Evolutionary conservation across 106 monocot species (phyloP).

Genomic region (Phalaenopsis equestris): DNA sequence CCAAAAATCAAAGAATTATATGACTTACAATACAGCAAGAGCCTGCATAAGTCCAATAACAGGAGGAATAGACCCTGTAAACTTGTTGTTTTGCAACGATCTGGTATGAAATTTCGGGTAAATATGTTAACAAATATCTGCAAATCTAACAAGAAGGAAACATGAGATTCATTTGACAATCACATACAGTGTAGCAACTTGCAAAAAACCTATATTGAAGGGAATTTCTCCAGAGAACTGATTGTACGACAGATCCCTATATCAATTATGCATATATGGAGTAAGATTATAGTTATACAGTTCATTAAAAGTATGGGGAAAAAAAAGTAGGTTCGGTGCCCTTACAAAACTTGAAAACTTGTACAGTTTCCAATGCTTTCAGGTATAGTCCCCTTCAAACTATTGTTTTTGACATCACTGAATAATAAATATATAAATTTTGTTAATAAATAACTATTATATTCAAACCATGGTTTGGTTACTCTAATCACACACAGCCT

Average conservation of each 20-base stretch:
- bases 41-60: conserved; percentile 99
- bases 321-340: not conserved
- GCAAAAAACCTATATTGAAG: conserved; percentile 91
- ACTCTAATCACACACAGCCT: not conserved
- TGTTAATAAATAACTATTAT: too few relatives aligned
- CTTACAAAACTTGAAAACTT: conserved; percentile 97
- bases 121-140: not conserved
- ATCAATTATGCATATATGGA: conserved; percentile 9
- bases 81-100: conserved; percentile 90
- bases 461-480: too few relatives aligned
- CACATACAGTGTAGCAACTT: conserved; percentile 92
- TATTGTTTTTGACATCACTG: conserved; percentile 96
- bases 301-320: not conserved
- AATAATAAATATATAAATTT: not conserved
- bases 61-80: conserved; percentile 73
- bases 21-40: conserved; percentile 81
- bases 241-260: conserved; percentile 89
- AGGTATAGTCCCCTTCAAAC: conserved; percentile 82
- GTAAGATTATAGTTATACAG: not conserved
- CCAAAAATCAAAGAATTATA: not conserved
- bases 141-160: not conserved
- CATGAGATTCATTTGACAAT: not conserved
- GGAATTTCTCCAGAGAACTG: conserved; percentile 78
- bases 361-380: conserved; percentile 89
- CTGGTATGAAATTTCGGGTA: conserved; percentile 16